Evolutionary conservation across 2,329 filamentous ascomycete genomes (phyloP).

Genomic region (Thielaviopsis ethacetica): DNA sequence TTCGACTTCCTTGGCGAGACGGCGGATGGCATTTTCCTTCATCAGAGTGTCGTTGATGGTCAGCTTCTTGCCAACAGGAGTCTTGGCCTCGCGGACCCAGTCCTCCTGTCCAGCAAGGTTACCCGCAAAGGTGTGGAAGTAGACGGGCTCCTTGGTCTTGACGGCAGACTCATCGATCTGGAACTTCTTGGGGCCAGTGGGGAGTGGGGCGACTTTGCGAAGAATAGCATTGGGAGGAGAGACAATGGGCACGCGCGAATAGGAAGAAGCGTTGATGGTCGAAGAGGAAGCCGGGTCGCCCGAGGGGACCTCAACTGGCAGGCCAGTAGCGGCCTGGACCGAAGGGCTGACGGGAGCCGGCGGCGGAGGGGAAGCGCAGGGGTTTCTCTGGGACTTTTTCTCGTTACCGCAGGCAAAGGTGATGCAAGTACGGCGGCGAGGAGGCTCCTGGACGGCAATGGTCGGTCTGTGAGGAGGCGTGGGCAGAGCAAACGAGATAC

Average conservation of each 20-base stretch:
- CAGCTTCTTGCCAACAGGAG: constrained; percentile 49
- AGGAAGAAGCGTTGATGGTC: constrained; percentile 4
- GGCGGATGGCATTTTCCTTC: constrained; percentile 79
- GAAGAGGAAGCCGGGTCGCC: constrained; percentile 8
- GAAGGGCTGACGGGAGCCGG: constrained; percentile 2
- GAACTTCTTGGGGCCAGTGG: constrained; percentile 9
- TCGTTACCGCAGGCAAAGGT: constrained; percentile 49
- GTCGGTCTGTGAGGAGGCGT: neutral
- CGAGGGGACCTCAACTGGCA: neutral
- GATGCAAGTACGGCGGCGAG: constrained; percentile 44
- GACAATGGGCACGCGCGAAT: constrained; percentile 1
- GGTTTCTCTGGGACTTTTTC: constrained; percentile 2
- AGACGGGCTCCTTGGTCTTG: constrained; percentile 32
- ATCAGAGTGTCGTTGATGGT: constrained; percentile 79
- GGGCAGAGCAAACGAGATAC: constrained; percentile 5
- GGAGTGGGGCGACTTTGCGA: constrained; percentile 1
- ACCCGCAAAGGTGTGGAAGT: constrained; percentile 84
- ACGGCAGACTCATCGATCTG: constrained; percentile 9
- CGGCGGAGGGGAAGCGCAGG: constrained; percentile 7
- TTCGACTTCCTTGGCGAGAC: constrained; percentile 75
- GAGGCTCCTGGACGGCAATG: constrained; percentile 2
- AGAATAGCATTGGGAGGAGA: constrained; percentile 6
- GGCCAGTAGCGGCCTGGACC: neutral
- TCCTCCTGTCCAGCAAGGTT: constrained; percentile 71
- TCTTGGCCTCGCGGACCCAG: constrained; percentile 62